phyloP scores from a whole-genome alignment of 805 yeast genomes.

The Pichia paraexigua region DNA sequence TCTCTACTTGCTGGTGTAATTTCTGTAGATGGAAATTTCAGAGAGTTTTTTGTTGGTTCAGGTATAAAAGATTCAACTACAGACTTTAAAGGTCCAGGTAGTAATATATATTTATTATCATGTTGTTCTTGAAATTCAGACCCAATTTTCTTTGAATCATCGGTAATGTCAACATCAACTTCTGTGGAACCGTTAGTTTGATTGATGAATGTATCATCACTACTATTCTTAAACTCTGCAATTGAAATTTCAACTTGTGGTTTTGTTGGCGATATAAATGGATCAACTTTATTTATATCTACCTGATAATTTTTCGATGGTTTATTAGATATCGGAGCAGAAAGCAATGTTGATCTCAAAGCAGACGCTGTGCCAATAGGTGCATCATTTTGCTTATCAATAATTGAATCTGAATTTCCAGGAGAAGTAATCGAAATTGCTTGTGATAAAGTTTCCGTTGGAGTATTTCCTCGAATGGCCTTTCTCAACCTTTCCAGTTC shows the following conservation, averaged over 20 bases:
- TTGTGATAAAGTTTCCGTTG: background rate
- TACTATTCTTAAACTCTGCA: background rate
- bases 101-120: no score
- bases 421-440: background rate
- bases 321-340: background rate
- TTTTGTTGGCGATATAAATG: background rate
- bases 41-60: background rate
- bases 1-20: no score
- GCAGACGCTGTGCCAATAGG: background rate
- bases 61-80: background rate
- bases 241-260: background rate
- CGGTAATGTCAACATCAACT: background rate
- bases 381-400: background rate
- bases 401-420: background rate
- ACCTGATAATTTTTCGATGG: background rate
- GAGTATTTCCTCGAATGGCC: background rate
- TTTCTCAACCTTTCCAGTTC: background rate
- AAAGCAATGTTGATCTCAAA: background rate
- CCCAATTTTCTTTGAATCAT: no score
- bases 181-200: no score
- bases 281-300: background rate
- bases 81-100: background rate
- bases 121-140: no score
- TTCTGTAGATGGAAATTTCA: no score
- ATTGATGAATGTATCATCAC: no score